Evolutionary conservation across 208 protist genomes (phyloP).

Genomic region (Hexamita inflata): DNA sequence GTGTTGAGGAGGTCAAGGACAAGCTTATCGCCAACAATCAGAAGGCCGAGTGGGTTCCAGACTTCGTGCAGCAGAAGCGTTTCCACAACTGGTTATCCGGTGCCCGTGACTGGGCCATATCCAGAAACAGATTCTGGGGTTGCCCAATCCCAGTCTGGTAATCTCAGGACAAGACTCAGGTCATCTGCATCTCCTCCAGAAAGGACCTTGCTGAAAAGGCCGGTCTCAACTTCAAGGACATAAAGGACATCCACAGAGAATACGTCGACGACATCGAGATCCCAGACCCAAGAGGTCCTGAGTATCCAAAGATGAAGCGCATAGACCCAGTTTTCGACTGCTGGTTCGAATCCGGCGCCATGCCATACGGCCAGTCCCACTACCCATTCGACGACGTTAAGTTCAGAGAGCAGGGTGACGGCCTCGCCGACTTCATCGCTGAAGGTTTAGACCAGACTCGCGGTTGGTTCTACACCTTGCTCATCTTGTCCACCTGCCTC

Average conservation of each 20-base stretch:
- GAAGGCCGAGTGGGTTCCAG: slow-evolving; percentile 62
- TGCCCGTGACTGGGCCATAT: slow-evolving; percentile 46
- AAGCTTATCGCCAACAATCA: slow-evolving; percentile 41
- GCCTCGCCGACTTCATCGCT: slow-evolving; percentile 97
- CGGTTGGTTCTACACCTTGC: slow-evolving; percentile 94
- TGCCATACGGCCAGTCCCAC: slow-evolving; percentile 95
- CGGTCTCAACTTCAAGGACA: not conserved
- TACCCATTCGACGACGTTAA: slow-evolving; percentile 99
- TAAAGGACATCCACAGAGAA: slow-evolving; percentile 41
- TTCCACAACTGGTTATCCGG: slow-evolving; percentile 91
- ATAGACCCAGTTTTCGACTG: slow-evolving; percentile 97
- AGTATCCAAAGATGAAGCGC: slow-evolving; percentile 47
- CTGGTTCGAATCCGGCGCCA: slow-evolving; percentile 98
- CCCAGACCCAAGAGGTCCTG: slow-evolving; percentile 21
- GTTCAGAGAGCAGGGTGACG: slow-evolving; percentile 66
- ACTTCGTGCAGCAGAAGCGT: slow-evolving; percentile 79
- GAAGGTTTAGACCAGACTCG: slow-evolving; percentile 91
- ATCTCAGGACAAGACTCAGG: slow-evolving; percentile 57
- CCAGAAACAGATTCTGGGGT: slow-evolving; percentile 63
- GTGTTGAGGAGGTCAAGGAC: slow-evolving; percentile 82
- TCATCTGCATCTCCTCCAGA: slow-evolving; percentile 78
- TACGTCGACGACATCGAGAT: slow-evolving; percentile 92
- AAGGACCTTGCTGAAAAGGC: slow-evolving; percentile 76
- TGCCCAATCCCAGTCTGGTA: slow-evolving; percentile 96
- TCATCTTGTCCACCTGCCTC: slow-evolving; percentile 89